Evolutionary conservation across 108 stramenopile genomes (phyloP), one percentile per base, ranked within the genome.

Genomic region (Asterionellopsis glacialis): DNA sequence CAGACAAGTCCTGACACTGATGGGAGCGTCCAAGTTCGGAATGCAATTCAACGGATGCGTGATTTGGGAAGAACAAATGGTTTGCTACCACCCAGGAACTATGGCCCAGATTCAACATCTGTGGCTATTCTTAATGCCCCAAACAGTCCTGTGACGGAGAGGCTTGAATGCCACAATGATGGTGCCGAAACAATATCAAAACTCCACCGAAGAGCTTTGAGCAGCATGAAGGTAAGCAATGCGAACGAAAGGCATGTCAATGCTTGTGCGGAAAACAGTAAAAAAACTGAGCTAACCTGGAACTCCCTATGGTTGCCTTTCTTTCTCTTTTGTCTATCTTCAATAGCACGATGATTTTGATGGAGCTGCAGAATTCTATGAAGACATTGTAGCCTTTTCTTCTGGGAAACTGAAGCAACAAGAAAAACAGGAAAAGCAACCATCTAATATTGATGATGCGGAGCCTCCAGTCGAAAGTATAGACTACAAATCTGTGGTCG

Each of bases 291-390:
- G 59, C 65, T 18, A 72, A 70, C 10, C 39, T 81, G 33, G 22
- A 55, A 44, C 71, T 21, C 21, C 47, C 16, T 9, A 16, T 48
- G 4, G 47, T 48, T 21, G 47, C 11, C 43, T 13, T 48, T 48
- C 2, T 9, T 9, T 5, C 47, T 5, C 47, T 19, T 16, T 48
- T 48, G 47, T 16, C 9, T 9, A 16, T 16, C 9, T 70, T 65
- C 60, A 73, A 45, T 45, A 69, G 50, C 67, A 59, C 43, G 76
- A 82, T 42, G 70, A 82, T 41, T 63, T 82, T 16, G 69, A 74
- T 11, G 63, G 72, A 14, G 73, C 81, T 7, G 27, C 65, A 41
- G 61, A 57, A 54, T 56, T 77, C 0, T 74, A 67, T 41, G 69
- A 74, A 51, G 81, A 77, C 16, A 75, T 82, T 38, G 43, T 72